Base-by-base conservation (phyloP, 2,329 filamentous ascomycete species). In the Polychaeton citri region DNA sequence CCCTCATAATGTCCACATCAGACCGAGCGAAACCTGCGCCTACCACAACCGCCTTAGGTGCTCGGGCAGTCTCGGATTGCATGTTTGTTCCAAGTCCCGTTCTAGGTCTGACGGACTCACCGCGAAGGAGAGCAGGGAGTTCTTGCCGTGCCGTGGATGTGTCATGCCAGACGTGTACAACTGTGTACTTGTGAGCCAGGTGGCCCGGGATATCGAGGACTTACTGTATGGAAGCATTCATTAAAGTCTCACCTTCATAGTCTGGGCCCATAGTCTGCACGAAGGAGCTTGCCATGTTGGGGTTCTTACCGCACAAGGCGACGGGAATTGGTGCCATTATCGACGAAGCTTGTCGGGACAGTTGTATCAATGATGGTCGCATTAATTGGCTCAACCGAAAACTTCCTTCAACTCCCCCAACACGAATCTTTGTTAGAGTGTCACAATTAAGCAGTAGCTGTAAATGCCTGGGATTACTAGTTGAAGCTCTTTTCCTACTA, bases 81-180 rank as follows among this genome's bases (percentile, higher is more conserved):
- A 39, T 32, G 30, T 49, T 50, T 28, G 33, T 42, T 17, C 46
- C 45, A 19, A 43, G 41, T 4, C 38, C 38, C 6, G 48, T 46
- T 2, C 38, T 36, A 4, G 48, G 46, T 8, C 40, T 43, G 10
- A 41, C 44, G 6, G 35, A 16, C 30, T 43, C 34, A 19, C 42
- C 41, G 7, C 28, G 18, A 28, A 48, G 38, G n/a, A 50, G 45
- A 20, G 41, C 28, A 4, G 34, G 38, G 13, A 50, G 36, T 34
- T 50, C 48, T 30, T 41, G 37, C 13, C 32, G 35, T 3, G 40
- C 40, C 19, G 40, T 41, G 9, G 37, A 31, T 6, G 42, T 37
- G 18, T 40, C 34, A 32, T 49, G 43, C 34, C 41, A 45, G 12
- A 49, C 46, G 39, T 50, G 48, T 19, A 46, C 40, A 30, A 50